Base-by-base conservation (phyloP, 2,329 filamentous ascomycete genomes). In the Aschersonia sp. region DNA sequence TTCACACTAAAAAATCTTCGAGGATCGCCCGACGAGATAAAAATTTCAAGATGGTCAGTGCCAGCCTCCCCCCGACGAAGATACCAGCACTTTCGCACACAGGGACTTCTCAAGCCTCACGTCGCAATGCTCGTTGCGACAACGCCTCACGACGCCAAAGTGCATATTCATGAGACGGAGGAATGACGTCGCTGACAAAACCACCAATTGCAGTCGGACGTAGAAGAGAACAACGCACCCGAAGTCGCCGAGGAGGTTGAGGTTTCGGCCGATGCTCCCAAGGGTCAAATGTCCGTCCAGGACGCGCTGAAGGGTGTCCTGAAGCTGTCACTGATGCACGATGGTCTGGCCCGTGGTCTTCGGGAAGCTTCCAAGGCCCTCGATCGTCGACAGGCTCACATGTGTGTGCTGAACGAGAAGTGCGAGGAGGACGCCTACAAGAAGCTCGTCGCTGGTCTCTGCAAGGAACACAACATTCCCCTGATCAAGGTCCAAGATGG, bases 381-480 rank as follows among this genome's bases (percentile, higher is more conserved):
- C 65, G 92, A 98, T 75, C 84, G 92, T 67, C 88, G 92, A 67
- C 87, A 98, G 78, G 92, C 92, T 52, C 92, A 98, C 79, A 97
- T 98, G 89, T 98, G 92, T 72, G 92, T 98, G 60, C 83, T 98
- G 64, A 98, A 98, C 83, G 92, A 98, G 83, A 84, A 85, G 60
- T 98, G 92, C 79, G 92, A 98, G 79, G 92, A 98, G 82, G 92
- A 98, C 75, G 90, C 92, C 60, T 98, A 98, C 82, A 98, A 98
- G 88, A 98, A 98, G 85, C 83, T 98, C 58, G 90, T 98, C 63
- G 86, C 97, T 61, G 92, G 92, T 55, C 85, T 98, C 53, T 98
- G 92, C 86, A 87, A 85, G 56, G 92, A 98, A 83, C 92, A 98
- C 79, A 96, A 96, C 83, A 98, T 98, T 65, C 92, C 92, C 58